Percentiles rank a stretch among this genome's conserved stretches.
Evolutionary conservation across 129 eudicot species (phyloP).

Genomic region (sunflower (Helianthus annuus)): DNA sequence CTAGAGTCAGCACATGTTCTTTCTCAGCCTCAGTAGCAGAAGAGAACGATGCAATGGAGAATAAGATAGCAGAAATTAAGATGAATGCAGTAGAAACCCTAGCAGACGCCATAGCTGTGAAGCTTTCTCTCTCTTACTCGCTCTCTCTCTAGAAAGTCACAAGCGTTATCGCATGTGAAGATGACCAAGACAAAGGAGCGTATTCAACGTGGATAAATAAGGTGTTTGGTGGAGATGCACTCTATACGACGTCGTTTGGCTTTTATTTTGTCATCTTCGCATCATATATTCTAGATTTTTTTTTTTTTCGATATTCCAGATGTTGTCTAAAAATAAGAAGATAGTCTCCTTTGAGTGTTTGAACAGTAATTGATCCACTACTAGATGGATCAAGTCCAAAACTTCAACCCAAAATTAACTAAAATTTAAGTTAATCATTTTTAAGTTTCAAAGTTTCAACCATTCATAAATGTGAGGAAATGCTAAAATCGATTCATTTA

Average conservation of each 20-base stretch:
- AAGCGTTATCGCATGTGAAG: constrained; percentile 30
- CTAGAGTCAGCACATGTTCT: constrained; percentile 68
- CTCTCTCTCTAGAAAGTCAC: constrained; percentile 22
- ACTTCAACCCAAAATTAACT: too few species aligned
- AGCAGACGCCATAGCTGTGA: constrained; percentile 35
- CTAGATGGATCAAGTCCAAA: too few species aligned
- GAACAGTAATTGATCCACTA: too few species aligned
- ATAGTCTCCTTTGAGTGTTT: too few species aligned
- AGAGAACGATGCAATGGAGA: constrained; percentile 20
- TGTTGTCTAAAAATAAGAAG: too few species aligned
- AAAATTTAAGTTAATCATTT: too few species aligned
- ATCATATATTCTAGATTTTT: not conserved
- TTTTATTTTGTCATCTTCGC: constrained; percentile 3
- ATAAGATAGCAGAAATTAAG: constrained; percentile 14
- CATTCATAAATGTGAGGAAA: too few species aligned
- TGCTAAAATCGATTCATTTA: too few species aligned
- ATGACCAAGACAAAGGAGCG: constrained; percentile 20
- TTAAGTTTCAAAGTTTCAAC: too few species aligned
- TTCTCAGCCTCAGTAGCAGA: constrained; percentile 35
- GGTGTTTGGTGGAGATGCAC: not conserved
- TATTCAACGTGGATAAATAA: constrained; percentile 17
- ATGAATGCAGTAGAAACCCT: constrained; percentile 20
- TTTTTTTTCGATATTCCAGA: not conserved
- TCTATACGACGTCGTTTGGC: constrained; percentile 7
- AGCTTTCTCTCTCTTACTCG: constrained; percentile 8